phyloP scores from a whole-genome alignment of 2,329 filamentous ascomycete genomes.

The Pseudogymnoascus sp. region DNA sequence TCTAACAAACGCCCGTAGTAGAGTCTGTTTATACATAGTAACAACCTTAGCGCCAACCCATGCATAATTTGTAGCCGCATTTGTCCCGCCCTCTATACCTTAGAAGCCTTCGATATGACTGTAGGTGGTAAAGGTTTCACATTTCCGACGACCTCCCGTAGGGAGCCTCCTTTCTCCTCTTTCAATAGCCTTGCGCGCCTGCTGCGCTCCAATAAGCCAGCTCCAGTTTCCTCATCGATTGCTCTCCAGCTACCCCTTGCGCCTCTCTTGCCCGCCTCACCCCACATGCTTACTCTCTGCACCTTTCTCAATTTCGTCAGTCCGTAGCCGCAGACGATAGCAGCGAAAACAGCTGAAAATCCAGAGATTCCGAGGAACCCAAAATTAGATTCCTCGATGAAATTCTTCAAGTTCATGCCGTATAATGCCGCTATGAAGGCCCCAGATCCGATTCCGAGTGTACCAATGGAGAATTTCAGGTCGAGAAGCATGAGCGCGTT shows the following conservation, averaged over 20 bases:
- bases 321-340: constrained; percentile 74
- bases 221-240: constrained; percentile 14
- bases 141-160: constrained; percentile 1
- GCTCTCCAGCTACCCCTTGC: constrained; percentile 20
- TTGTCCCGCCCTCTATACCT: background rate
- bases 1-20: constrained; percentile 1
- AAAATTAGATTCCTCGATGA: constrained; percentile 86
- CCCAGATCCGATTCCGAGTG: constrained; percentile 85
- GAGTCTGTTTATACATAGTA: constrained; percentile 3
- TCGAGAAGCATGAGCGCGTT: constrained; percentile 97
- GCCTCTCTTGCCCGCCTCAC: constrained; percentile 22
- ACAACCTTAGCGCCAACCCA: background rate
- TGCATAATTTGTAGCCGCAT: background rate
- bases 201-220: constrained; percentile 19
- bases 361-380: constrained; percentile 73
- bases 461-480: constrained; percentile 91
- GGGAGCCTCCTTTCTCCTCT: background rate
- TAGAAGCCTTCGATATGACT: background rate
- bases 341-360: constrained; percentile 62
- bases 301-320: constrained; percentile 75
- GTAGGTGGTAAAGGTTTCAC: background rate
- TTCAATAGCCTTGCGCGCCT: constrained; percentile 17
- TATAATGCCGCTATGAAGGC: constrained; percentile 98
- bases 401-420: constrained; percentile 98
- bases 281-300: constrained; percentile 77